phyloP scores from a whole-genome alignment of 2,329 filamentous ascomycete species.

The Torrubiella hemipterigena region DNA sequence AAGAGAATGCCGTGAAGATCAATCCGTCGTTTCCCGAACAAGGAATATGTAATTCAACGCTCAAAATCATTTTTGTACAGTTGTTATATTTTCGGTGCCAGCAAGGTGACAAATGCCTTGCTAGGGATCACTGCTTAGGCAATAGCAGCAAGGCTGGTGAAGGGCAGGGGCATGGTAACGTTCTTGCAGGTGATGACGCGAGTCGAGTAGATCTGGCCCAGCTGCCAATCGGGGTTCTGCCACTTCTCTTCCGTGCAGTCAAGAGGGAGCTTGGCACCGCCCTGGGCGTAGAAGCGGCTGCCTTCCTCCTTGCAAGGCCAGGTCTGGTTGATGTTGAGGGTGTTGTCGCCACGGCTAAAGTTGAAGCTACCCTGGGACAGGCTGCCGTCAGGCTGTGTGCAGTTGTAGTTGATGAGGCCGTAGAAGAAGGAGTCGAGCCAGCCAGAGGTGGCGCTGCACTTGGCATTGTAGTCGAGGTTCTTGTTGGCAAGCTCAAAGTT shows the following conservation, averaged over 20 bases:
- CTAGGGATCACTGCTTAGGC: slow-evolving; percentile 13
- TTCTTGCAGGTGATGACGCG: slow-evolving; percentile 15
- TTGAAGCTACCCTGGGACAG: slow-evolving; percentile 24
- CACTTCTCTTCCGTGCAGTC: slow-evolving; percentile 14
- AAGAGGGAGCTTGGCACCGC: slow-evolving; percentile 14
- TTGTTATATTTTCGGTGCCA: too few relatives aligned
- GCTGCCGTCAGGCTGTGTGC: slow-evolving; percentile 20
- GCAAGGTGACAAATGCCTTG: too few relatives aligned
- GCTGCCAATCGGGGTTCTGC: slow-evolving; percentile 19
- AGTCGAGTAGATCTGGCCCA: slow-evolving; percentile 18
- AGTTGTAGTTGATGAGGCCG: slow-evolving; percentile 31
- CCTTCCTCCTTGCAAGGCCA: slow-evolving; percentile 34
- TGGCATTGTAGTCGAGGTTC: slow-evolving; percentile 21
- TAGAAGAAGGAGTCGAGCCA: slow-evolving; percentile 38
- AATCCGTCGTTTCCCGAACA: too few relatives aligned
- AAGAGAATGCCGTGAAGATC: too few relatives aligned
- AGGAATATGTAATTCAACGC: too few relatives aligned
- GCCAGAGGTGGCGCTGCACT: slow-evolving; percentile 28
- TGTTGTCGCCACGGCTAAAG: slow-evolving; percentile 22
- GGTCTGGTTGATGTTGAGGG: slow-evolving; percentile 32
- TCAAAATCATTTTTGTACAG: too few relatives aligned
- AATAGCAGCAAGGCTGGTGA: slow-evolving; percentile 14
- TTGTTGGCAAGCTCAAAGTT: slow-evolving; percentile 38
- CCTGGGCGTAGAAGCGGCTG: slow-evolving; percentile 16
- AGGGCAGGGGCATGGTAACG: slow-evolving; percentile 12